A percentile compares a stretch with the other conserved stretches of the same genome.
Evolutionary conservation across 495 filamentous ascomycete genomes (phyloP).

Genomic region (Hypomontagnella monticulosa): DNA sequence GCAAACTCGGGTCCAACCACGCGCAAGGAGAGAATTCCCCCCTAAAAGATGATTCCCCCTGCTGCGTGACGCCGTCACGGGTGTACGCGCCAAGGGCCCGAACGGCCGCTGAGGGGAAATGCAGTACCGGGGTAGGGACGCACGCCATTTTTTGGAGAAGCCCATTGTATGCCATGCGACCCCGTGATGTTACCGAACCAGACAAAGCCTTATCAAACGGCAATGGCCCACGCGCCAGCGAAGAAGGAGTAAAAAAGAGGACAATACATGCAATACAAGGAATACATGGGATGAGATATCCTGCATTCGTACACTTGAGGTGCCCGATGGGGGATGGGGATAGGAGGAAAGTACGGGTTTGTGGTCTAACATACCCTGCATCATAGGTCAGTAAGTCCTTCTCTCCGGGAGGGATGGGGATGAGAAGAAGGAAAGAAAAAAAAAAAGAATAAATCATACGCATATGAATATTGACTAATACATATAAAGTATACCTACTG

Average conservation of each 20-base stretch:
- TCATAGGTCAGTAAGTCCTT: slow-evolving; percentile 1
- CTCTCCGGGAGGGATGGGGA: slow-evolving; percentile 4
- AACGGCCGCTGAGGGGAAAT: slow-evolving; percentile 29
- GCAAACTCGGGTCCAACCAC: slow-evolving; percentile 29
- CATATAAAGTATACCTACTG: too few species aligned
- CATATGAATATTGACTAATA: too few species aligned
- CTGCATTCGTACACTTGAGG: slow-evolving; percentile 1
- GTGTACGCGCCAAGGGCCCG: slow-evolving; percentile 33
- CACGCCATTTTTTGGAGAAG: slow-evolving; percentile 18
- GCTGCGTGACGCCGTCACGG: slow-evolving; percentile 33
- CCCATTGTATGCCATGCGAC: slow-evolving; percentile 15
- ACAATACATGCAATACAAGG: too few species aligned
- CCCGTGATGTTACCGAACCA: slow-evolving; percentile 24
- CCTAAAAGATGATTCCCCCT: slow-evolving; percentile 12
- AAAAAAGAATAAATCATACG: slow-evolving; percentile 13
- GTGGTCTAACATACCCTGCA: neutral
- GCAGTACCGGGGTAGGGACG: neutral
- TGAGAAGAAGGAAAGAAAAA: too few species aligned
- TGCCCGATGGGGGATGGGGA: too few species aligned
- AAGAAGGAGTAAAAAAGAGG: slow-evolving; percentile 16
- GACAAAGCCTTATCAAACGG: slow-evolving; percentile 17
- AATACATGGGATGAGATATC: neutral
- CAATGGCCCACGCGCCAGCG: slow-evolving; percentile 11
- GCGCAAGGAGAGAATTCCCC: neutral
- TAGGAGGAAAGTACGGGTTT: too few species aligned